Evolutionary conservation across 805 yeast species (phyloP).

Genomic region (Millerago galiae): DNA sequence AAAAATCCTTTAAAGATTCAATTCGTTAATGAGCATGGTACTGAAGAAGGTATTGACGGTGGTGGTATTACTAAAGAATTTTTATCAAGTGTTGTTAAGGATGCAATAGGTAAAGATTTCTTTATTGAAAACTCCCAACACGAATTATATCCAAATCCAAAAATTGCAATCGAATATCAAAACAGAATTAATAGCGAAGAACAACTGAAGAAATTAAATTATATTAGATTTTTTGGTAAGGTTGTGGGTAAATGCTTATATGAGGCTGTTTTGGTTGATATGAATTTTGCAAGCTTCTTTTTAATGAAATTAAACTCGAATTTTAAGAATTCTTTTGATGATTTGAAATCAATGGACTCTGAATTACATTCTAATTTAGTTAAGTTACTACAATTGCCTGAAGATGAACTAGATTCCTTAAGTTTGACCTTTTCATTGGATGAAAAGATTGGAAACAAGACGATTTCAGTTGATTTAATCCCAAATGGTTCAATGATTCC

Average conservation of each 20-base stretch:
- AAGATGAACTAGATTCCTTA: conserved; percentile 44
- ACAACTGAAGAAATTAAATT: conserved; percentile 25
- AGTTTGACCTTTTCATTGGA: conserved; percentile 64
- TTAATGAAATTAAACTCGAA: conserved; percentile 44
- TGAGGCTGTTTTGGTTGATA: conserved; percentile 74
- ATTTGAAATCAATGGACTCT: conserved; percentile 62
- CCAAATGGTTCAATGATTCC: conserved; percentile 49
- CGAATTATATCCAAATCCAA: conserved; percentile 71
- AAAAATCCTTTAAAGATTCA: conserved; percentile 56
- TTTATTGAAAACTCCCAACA: conserved; percentile 44
- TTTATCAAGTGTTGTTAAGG: conserved; percentile 61
- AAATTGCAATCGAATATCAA: conserved; percentile 32
- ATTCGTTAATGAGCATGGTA: conserved; percentile 67
- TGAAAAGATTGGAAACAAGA: conserved; percentile 35
- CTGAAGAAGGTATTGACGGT: conserved; percentile 92
- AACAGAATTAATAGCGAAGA: conserved; percentile 28
- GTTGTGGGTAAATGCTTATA: conserved; percentile 85
- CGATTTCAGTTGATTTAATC: conserved; percentile 47
- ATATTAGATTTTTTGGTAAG: conserved; percentile 65
- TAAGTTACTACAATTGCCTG: conserved; percentile 50
- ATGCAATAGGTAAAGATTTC: conserved; percentile 47
- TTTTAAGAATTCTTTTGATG: conserved; percentile 65
- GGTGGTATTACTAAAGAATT: conserved; percentile 95
- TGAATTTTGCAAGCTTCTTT: conserved; percentile 82
- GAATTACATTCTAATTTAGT: conserved; percentile 60